These are phyloP conservation scores for Schizophyllum amplum DNA, from an alignment of 1,284 basidiomycete genomes.

Conservation along the genomic window DNA sequence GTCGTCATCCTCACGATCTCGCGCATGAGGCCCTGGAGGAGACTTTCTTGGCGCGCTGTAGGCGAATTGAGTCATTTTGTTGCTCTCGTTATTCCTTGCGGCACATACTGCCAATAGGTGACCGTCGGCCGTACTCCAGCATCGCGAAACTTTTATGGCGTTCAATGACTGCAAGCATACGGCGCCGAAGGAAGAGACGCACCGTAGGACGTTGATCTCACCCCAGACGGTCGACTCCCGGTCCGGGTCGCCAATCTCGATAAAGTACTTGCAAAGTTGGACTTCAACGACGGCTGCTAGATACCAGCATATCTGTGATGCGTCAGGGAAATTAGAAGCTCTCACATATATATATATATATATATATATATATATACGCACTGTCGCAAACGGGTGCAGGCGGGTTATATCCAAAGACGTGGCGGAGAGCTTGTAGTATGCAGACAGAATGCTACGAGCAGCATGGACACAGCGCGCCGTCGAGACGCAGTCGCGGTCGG, in stretches of 20 bases:
- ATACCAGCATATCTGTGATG: conserved; percentile 77
- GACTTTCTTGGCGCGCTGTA: conserved; percentile 66
- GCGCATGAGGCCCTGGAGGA: conserved; percentile 75
- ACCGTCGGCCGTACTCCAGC: conserved; percentile 67
- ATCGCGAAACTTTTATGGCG: conserved; percentile 54
- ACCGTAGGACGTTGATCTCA: conserved; percentile 76
- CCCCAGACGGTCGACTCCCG: conserved; percentile 73
- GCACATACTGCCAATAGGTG: conserved; percentile 72
- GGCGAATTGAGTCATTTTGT: conserved; percentile 15
- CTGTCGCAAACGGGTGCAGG: conserved; percentile 73
- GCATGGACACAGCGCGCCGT: conserved; percentile 65
- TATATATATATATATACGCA: conserved; percentile 27
- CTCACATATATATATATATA: too few relatives aligned
- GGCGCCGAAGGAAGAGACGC: conserved; percentile 11
- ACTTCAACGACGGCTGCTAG: conserved; percentile 77
- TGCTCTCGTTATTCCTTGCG: too few relatives aligned
- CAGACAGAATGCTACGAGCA: conserved; percentile 59
- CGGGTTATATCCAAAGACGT: conserved; percentile 72
- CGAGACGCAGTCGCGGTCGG: conserved; percentile 52
- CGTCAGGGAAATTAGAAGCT: conserved; percentile 7
- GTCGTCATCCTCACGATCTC: conserved; percentile 77
- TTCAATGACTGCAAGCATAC: neutral
- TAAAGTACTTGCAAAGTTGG: conserved; percentile 76
- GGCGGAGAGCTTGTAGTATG: conserved; percentile 66
- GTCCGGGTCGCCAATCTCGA: conserved; percentile 62